These are phyloP conservation scores for Centrapalus pauciflorus DNA, from an alignment of 129 eudicot species.

Conservation along the genomic window DNA sequence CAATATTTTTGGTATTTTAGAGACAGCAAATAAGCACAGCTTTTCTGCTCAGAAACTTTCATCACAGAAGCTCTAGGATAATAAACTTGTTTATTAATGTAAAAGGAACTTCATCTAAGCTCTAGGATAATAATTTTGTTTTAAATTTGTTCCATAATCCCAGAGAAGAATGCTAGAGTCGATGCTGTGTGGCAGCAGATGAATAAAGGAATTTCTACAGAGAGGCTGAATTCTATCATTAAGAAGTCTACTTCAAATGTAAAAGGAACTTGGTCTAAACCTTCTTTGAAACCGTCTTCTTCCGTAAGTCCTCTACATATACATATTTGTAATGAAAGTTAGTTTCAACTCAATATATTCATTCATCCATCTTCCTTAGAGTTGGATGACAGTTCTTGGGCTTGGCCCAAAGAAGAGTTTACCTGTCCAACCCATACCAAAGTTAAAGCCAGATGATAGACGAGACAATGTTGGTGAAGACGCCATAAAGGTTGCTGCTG, in stretches of 20 bases:
- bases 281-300: constrained; percentile 37
- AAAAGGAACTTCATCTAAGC: not conserved
- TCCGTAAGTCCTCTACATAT: constrained; percentile 32
- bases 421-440: constrained; percentile 20
- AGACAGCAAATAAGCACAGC: not conserved
- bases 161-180: constrained; percentile 74
- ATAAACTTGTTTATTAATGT: not conserved
- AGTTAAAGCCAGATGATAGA: constrained; percentile 19
- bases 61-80: not conserved
- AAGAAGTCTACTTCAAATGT: constrained; percentile 35
- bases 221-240: constrained; percentile 60
- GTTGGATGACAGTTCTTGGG: constrained; percentile 85
- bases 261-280: constrained; percentile 38
- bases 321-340: not conserved
- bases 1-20: not conserved
- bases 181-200: constrained; percentile 94
- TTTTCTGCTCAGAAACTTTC: not conserved
- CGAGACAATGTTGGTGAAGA: constrained; percentile 50
- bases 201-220: constrained; percentile 82
- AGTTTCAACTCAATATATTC: not conserved
- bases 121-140: not conserved
- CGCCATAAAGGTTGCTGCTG: constrained; percentile 79
- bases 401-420: constrained; percentile 52
- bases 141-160: constrained; percentile 7
- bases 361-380: constrained; percentile 36